Evolutionary conservation across 345 rosid genomes (phyloP).

Genomic region (Boechera stricta): DNA sequence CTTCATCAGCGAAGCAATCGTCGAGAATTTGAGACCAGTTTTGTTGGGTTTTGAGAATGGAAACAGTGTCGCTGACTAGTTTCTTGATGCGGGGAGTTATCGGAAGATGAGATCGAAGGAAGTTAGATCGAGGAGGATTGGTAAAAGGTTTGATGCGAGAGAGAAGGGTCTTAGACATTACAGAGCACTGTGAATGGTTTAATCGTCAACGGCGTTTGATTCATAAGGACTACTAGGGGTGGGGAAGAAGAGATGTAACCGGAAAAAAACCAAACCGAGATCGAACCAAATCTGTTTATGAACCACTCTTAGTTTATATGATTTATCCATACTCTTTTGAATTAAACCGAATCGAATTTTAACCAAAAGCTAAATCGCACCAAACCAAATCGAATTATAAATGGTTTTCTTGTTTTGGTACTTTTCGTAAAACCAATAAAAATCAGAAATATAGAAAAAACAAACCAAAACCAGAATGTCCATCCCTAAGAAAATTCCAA

Average conservation of each 20-base stretch:
- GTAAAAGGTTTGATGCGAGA: slow-evolving; percentile 72
- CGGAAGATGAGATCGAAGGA: slow-evolving; percentile 41
- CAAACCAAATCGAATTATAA: no score
- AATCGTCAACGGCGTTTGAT: slow-evolving; percentile 29
- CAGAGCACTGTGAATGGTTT: slow-evolving; percentile 18
- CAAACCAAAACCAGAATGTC: no score
- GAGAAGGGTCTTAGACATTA: slow-evolving; percentile 77
- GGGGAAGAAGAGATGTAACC: neutral
- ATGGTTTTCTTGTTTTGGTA: no score
- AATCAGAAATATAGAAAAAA: no score
- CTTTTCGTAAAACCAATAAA: no score
- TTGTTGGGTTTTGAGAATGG: slow-evolving; percentile 60
- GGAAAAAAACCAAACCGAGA: neutral
- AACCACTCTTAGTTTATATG: neutral
- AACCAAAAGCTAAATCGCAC: no score
- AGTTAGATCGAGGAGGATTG: slow-evolving; percentile 25
- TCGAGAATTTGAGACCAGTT: slow-evolving; percentile 57
- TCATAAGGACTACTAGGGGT: slow-evolving; percentile 8
- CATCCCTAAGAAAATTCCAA: no score
- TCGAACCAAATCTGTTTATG: neutral
- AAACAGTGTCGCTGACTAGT: slow-evolving; percentile 55
- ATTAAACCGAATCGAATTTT: no score
- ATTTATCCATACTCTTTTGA: no score
- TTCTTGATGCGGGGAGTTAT: slow-evolving; percentile 47
- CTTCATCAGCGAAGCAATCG: slow-evolving; percentile 40